These are phyloP conservation scores for Euclidium syriacum DNA, from an alignment of 345 rosid genomes.

Conservation along the genomic window DNA sequence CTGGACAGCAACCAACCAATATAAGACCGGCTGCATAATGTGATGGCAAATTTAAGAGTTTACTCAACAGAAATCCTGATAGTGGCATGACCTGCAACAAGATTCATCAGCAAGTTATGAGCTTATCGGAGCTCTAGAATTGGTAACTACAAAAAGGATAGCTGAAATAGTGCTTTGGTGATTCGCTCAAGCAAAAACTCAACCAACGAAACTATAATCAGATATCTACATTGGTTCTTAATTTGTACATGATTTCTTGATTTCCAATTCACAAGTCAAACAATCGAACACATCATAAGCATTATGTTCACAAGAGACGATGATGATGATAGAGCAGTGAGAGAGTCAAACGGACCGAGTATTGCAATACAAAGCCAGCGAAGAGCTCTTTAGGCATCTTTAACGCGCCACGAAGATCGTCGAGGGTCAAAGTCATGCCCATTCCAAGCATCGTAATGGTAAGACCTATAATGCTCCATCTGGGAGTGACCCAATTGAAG, in stretches of 20 bases:
- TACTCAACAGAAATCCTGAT: conserved; percentile 75
- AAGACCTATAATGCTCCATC: conserved; percentile 55
- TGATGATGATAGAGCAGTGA: not conserved
- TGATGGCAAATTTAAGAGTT: conserved; percentile 72
- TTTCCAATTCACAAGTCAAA: not conserved
- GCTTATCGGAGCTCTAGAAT: not conserved
- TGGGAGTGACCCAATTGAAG: conserved; percentile 76
- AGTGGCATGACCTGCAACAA: conserved; percentile 78
- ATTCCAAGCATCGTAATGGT: conserved; percentile 85
- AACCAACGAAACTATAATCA: conserved; percentile 5
- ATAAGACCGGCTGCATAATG: conserved; percentile 93
- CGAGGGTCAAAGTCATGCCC: conserved; percentile 90
- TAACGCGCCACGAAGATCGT: conserved; percentile 74
- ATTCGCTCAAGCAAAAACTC: not conserved
- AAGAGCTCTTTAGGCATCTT: conserved; percentile 83
- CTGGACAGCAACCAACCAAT: conserved; percentile 91
- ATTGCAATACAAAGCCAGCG: conserved; percentile 72
- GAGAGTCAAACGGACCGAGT: conserved; percentile 56
- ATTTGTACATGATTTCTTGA: not conserved
- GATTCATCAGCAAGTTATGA: conserved; percentile 1
- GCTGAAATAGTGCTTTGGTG: not conserved
- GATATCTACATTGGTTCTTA: not conserved
- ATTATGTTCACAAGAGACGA: not conserved
- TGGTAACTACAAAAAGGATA: not conserved
- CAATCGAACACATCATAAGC: too few relatives aligned